A percentile compares a stretch with the other conserved stretches of the same genome.
Conservation (phyloP, 306 rosid species). For the Lathyrus oleraceus region DNA sequence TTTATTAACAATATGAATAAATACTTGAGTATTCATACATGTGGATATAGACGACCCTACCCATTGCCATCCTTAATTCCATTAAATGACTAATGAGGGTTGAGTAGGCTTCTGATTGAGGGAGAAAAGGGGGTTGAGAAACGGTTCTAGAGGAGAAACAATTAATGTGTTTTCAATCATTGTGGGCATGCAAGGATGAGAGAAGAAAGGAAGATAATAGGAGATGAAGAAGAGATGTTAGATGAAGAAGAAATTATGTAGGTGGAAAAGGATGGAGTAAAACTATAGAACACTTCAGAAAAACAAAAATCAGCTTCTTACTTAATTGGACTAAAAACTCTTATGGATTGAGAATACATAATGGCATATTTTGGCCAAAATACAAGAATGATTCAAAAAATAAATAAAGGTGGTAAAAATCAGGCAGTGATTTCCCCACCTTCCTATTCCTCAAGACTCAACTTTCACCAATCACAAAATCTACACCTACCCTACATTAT, state of each 20-base stretch:
- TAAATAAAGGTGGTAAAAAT: slow-evolving; percentile 30
- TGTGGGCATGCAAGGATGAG: slow-evolving; percentile 25
- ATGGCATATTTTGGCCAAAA: slow-evolving; percentile 50
- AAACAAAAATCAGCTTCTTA: slow-evolving; percentile 25
- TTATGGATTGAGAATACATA: slow-evolving; percentile 20
- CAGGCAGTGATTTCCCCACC: slow-evolving; percentile 22
- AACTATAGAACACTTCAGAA: slow-evolving; percentile 6
- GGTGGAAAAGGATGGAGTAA: slow-evolving; percentile 28
- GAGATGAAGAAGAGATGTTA: background rate
- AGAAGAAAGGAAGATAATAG: slow-evolving; percentile 6
- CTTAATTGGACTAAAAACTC: background rate
- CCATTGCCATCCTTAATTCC: no score
- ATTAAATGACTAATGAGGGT: background rate
- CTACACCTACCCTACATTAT: slow-evolving; percentile 36
- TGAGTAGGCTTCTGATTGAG: background rate
- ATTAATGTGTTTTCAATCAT: slow-evolving; percentile 30
- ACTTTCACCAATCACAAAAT: slow-evolving; percentile 40
- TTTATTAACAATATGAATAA: no score
- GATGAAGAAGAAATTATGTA: slow-evolving; percentile 1
- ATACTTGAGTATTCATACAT: no score
- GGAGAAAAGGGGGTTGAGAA: background rate
- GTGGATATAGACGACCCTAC: no score
- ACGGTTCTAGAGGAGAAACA: background rate
- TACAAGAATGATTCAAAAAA: slow-evolving; percentile 39
- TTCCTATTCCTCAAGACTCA: slow-evolving; percentile 49